Base-by-base conservation (phyloP, 345 rosid genomes). In the Citrus sp. region DNA sequence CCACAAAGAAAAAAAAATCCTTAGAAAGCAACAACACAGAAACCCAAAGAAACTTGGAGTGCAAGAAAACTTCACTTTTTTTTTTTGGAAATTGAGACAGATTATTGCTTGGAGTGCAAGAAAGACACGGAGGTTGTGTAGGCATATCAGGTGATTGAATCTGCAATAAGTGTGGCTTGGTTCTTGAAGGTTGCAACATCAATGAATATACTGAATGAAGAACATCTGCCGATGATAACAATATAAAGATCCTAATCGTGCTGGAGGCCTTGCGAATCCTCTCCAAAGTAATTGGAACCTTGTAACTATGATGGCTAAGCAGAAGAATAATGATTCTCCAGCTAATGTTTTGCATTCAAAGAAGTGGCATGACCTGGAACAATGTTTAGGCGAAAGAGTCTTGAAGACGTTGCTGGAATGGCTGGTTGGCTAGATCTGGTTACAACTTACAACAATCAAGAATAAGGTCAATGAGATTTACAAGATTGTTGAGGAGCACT, bases 211-310 rank as follows among this genome's bases (percentile, higher is more conserved):
- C 16, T 3, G 78, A 81, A 30, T 77, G 80, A 77, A 19, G 84
- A 25, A 58, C 67, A 25, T 77, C 77, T 27, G 5, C 27, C 4
- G 75, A 77, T 38, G 83, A 77, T 9, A 69, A 78, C 72, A 67
- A 69, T 34, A 78, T 55, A 73, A 19, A 25, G 81, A 77, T 28
- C 81, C 73, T 6, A 74, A 67, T 49, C 81, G 79, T 9, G 81
- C 69, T 13, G 79, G 81, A 9, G 9, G 28, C 0, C 19, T 22
- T 2, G 2, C 22, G 0, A 38, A 69, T 59, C 79, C 79, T 3
- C 22, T 82, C 4, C 25, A 74, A 4, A 7, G 14, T 14, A 14
- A 68, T 28, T 13, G 55, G 16, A 78, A 74, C 8, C 81, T 82
- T 21, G 42, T 21, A 27, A 78, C 67, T 9, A 3, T 30, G 0